Evolutionary conservation across 768 basidiomycete genomes (phyloP).

Genomic region (Mycena filopes): DNA sequence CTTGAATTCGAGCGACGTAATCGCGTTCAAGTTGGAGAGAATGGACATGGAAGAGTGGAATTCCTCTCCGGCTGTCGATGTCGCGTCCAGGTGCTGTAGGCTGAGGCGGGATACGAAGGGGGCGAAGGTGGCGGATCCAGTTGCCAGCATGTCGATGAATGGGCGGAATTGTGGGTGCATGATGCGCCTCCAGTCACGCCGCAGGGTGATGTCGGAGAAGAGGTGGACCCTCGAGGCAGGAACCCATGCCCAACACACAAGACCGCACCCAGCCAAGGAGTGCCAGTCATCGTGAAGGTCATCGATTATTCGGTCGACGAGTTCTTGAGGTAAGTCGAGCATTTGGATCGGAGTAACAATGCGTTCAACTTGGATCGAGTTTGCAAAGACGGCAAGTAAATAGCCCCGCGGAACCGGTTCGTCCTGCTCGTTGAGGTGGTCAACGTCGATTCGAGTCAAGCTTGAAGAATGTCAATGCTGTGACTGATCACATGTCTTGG

Average conservation of each 20-base stretch:
- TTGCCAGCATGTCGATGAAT: constrained; percentile 11
- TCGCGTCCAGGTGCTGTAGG: constrained; percentile 1
- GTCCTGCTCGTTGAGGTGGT: too few relatives aligned
- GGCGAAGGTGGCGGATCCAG: constrained; percentile 13
- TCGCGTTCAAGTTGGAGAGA: neutral
- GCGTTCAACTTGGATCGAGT: too few relatives aligned
- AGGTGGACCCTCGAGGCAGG: constrained; percentile 18
- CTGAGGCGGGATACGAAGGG: constrained; percentile 10
- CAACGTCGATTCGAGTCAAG: too few relatives aligned
- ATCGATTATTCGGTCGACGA: constrained; percentile 16
- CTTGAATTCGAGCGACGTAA: constrained; percentile 8
- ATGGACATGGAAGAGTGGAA: neutral
- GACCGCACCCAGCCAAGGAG: constrained; percentile 3
- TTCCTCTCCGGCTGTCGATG: neutral
- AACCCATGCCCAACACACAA: constrained; percentile 23
- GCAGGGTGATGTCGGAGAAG: constrained; percentile 10
- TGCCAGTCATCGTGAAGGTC: constrained; percentile 14
- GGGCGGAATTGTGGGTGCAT: constrained; percentile 4
- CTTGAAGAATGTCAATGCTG: too few relatives aligned
- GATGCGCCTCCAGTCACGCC: neutral
- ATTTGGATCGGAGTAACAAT: too few relatives aligned
- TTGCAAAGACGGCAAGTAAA: too few relatives aligned
- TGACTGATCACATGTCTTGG: too few relatives aligned
- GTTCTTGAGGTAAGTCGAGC: constrained; percentile 18
- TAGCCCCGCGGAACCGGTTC: too few relatives aligned